Base-by-base conservation (phyloP, 495 filamentous ascomycete genomes). In the Trichoderma parareesei region DNA sequence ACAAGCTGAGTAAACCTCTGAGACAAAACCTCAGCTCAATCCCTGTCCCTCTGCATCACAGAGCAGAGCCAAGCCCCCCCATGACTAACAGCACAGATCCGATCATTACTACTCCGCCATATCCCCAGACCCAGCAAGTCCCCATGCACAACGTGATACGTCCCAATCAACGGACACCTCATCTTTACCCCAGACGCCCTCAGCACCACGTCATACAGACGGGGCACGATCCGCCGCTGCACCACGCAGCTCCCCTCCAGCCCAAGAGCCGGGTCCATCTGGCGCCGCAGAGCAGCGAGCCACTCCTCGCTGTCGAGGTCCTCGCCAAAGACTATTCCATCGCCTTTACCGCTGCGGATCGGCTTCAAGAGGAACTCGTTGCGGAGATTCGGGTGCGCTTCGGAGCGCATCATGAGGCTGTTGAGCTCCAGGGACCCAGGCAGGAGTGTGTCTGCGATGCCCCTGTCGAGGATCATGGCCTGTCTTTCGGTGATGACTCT, bases 301-400 rank as follows among this genome's bases (percentile, higher is more conserved):
- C 66, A 68, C 64, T 65, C 66, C 67, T 66, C 65, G 41, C 20
- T 9, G 13, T 6, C 4, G 63, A 80, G 38, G 20, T 79, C 69
- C 37, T 75, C 72, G 2, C 79, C 78, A 65, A 81, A 76, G 0
- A 78, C 18, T 35, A 81, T 81, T 0, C 78, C 79, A 8, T 72
- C 75, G 0, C 79, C 77, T 42, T 75, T 74, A 0, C 76, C 79
- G 5, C 72, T 66, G 38, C 74, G 67, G 42, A 72, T 75, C 0
- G 74, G 75, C 55, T 81, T 81, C 5, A 80, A 63, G 9, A 80
- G 43, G 61, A 72, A 80, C 8, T 72, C 65, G 13, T 77, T 48
- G 41, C 74, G 69, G 53, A 71, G 10, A 33, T 40, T 38, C 9
- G 33, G 53, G 38, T 43, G n/a, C 9, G 16, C 18, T 11, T 57